Evolutionary conservation across 202 grass and related monocot species (phyloP).

Genomic region (Panicum hallii): DNA sequence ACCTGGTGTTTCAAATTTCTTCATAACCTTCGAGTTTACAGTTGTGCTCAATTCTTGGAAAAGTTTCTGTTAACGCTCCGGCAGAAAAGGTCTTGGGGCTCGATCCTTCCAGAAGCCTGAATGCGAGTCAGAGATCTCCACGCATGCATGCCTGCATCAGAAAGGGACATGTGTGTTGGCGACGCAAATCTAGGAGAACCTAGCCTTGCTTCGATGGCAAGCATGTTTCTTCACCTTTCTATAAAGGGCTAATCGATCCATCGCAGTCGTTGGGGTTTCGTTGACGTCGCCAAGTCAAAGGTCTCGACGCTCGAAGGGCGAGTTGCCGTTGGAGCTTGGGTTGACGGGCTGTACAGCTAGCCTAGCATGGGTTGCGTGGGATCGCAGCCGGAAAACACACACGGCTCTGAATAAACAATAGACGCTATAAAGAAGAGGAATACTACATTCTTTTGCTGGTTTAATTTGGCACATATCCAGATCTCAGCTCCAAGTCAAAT

Average conservation of each 20-base stretch:
- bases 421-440: no score
- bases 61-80: not conserved
- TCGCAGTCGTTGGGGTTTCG: not conserved
- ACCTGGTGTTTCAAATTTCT: no score
- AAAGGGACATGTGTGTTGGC: not conserved
- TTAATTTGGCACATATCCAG: not conserved
- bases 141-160: not conserved
- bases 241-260: not conserved
- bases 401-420: not conserved
- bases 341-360: no score
- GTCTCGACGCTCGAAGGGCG: not conserved
- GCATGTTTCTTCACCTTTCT: constrained; percentile 26
- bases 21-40: no score
- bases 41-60: not conserved
- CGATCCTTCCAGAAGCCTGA: not conserved
- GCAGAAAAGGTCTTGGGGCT: not conserved
- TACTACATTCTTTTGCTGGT: not conserved
- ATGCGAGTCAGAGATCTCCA: not conserved
- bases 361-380: not conserved
- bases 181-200: not conserved
- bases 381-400: not conserved
- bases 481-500: not conserved
- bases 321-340: not conserved
- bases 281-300: constrained; percentile 24
- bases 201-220: constrained; percentile 31